phyloP scores from a whole-genome alignment of 371 early-diverging fungal genomes.

The Rhizopus delemar region DNA sequence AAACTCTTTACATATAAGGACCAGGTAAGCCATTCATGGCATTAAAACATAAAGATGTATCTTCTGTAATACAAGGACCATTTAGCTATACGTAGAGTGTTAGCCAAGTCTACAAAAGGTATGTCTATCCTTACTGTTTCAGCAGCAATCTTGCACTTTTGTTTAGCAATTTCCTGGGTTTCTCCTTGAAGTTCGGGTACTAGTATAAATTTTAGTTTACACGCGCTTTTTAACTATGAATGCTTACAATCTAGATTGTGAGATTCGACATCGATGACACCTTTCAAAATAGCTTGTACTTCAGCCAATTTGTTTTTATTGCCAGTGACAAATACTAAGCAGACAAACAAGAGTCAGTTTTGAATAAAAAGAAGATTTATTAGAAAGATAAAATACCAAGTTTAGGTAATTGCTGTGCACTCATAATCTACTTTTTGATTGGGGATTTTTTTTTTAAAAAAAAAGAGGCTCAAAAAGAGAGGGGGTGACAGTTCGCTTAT shows the following conservation, averaged over 20 bases:
- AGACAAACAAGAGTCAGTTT: not conserved
- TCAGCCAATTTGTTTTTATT: constrained; percentile 93
- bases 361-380: not conserved
- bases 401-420: constrained; percentile 11
- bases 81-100: constrained; percentile 52
- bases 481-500: too few relatives aligned
- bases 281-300: constrained; percentile 79
- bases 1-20: constrained; percentile 71
- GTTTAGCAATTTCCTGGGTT: constrained; percentile 70
- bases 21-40: constrained; percentile 92
- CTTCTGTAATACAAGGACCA: constrained; percentile 91
- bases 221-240: not conserved
- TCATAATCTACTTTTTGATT: not conserved
- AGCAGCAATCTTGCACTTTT: constrained; percentile 81
- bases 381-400: constrained; percentile 9
- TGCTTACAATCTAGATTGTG: constrained; percentile 75
- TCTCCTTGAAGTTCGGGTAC: constrained; percentile 91
- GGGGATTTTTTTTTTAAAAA: not conserved
- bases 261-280: constrained; percentile 64
- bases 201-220: constrained; percentile 18
- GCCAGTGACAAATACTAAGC: constrained; percentile 64
- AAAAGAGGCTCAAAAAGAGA: not conserved
- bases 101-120: not conserved
- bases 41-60: constrained; percentile 91
- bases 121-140: constrained; percentile 43